These are phyloP conservation scores for Starmerella khaoyaiensis DNA, from an alignment of 805 yeast genomes.

Conservation along the genomic window DNA sequence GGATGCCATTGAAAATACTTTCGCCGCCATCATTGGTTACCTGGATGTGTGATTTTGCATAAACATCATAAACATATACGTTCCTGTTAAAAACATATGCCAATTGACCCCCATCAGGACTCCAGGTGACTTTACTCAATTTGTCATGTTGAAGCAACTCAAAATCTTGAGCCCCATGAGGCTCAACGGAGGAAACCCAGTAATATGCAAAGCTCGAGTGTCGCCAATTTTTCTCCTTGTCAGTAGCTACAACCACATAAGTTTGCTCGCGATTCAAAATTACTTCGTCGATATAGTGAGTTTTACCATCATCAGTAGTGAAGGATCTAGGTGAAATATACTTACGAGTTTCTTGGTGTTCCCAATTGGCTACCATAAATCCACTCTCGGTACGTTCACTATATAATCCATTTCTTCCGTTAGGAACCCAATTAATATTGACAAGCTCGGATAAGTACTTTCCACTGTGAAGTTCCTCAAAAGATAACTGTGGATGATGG, in stretches of 20 bases:
- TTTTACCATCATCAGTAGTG: slow-evolving; percentile 19
- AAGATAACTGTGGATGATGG: slow-evolving; percentile 11
- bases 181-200: slow-evolving; percentile 47
- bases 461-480: slow-evolving; percentile 19
- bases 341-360: slow-evolving; percentile 5
- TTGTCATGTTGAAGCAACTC: slow-evolving; percentile 23
- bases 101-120: slow-evolving; percentile 54
- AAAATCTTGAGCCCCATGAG: slow-evolving; percentile 28
- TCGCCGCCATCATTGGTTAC: slow-evolving; percentile 60
- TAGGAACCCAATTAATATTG: slow-evolving; percentile 17
- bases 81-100: slow-evolving; percentile 61
- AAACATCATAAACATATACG: slow-evolving; percentile 39
- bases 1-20: slow-evolving; percentile 69
- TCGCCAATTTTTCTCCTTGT: slow-evolving; percentile 43
- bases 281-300: slow-evolving; percentile 32
- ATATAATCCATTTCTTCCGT: slow-evolving; percentile 19
- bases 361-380: slow-evolving; percentile 35
- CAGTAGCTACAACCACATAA: slow-evolving; percentile 44
- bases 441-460: slow-evolving; percentile 6
- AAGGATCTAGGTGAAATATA: slow-evolving; percentile 29
- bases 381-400: slow-evolving; percentile 6
- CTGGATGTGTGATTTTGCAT: slow-evolving; percentile 29
- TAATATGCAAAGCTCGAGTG: slow-evolving; percentile 52
- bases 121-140: slow-evolving; percentile 53
- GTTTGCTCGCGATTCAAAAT: slow-evolving; percentile 36